Percentiles rank a stretch among this genome's conserved stretches.
Conservation (phyloP, 192 early-diverging fungal species). For the Gaertneriomyces sp. region DNA sequence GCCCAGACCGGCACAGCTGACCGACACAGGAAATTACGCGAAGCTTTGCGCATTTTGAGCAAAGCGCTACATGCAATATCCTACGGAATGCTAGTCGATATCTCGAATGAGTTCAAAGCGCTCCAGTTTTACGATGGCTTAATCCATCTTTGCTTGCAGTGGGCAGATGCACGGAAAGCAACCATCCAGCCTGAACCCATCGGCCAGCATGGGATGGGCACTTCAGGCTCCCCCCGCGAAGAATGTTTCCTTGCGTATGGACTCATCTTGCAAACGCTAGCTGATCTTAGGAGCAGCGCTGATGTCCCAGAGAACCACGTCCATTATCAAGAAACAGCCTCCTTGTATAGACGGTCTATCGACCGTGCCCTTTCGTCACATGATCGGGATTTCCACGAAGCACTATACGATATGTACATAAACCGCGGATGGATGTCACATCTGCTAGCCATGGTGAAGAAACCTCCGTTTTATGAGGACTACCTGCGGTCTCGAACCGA, state of each 20-base stretch:
- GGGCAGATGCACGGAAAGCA: constrained; percentile 13
- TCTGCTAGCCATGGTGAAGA: constrained; percentile 34
- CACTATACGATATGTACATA: constrained; percentile 66
- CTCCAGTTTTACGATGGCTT: constrained; percentile 19
- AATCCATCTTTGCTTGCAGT: constrained; percentile 25
- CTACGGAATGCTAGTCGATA: constrained; percentile 30
- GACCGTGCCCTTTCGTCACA: constrained; percentile 41
- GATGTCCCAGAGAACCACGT: not conserved
- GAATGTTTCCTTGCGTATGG: constrained; percentile 14
- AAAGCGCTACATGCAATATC: constrained; percentile 14
- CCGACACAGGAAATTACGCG: constrained; percentile 37
- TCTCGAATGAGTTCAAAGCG: constrained; percentile 20
- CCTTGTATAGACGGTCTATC: constrained; percentile 9
- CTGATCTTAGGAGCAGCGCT: not conserved
- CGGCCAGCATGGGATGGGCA: not conserved
- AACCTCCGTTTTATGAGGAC: constrained; percentile 9
- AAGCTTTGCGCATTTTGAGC: constrained; percentile 38
- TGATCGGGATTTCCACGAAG: constrained; percentile 63
- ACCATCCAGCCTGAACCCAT: not conserved
- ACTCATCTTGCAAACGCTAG: constrained; percentile 14
- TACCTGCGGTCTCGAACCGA: constrained; percentile 21
- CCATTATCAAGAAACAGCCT: not conserved
- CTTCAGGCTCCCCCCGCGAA: not conserved
- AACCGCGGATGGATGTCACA: constrained; percentile 39
- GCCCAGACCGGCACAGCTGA: constrained; percentile 5